Evolutionary conservation across 306 rosid species (phyloP), one percentile per base, ranked within the genome.

Genomic region (Vigna angularis): DNA sequence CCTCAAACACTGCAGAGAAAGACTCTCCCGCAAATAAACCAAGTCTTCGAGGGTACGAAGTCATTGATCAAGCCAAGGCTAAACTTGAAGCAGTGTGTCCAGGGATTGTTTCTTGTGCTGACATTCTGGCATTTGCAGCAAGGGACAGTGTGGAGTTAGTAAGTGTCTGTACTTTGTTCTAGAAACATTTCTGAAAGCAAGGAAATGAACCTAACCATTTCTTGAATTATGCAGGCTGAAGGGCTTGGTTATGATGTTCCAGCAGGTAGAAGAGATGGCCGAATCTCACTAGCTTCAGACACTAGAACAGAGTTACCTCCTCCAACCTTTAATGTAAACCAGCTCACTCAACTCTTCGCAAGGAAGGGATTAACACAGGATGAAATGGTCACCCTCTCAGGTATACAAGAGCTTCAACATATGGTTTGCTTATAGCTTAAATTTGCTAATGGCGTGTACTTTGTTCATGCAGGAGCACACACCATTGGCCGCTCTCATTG

Each of bases 181-280:
- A 15, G n/a, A 82, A 63, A 74, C 73, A 53, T 53, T 62, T 50
- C 42, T 72, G 17, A 57, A 24, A 28, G 66, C 73, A 58, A 24
- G 66, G 75, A 82, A 72, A 53, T 73, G 69, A 66, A 26, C 28
- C n/a, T 61, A 36, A 44, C 59, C 16, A 48, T 81, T 70, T 22
- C 11, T 65, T 28, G 24, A 13, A 64, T 79, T 34, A 34, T 78
- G 84, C 92, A 90, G 93, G 82, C 81, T 38, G 72, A 84, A 84
- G 93, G 93, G 38, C 50, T 84, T 58, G 86, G 93, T 6, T 92
- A 90, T 81, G 89, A 74, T 50, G 97, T 92, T 85, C 96, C 92
- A 3, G 89, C 89, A 4, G 97, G 97, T 86, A 88, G 97, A 92
- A 90, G 93, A 80, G 96, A 90, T 48, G 93, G 97, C 50, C 86